These are phyloP conservation scores for Ascobolus immersus DNA, from an alignment of 495 filamentous ascomycete genomes.

Conservation along the genomic window DNA sequence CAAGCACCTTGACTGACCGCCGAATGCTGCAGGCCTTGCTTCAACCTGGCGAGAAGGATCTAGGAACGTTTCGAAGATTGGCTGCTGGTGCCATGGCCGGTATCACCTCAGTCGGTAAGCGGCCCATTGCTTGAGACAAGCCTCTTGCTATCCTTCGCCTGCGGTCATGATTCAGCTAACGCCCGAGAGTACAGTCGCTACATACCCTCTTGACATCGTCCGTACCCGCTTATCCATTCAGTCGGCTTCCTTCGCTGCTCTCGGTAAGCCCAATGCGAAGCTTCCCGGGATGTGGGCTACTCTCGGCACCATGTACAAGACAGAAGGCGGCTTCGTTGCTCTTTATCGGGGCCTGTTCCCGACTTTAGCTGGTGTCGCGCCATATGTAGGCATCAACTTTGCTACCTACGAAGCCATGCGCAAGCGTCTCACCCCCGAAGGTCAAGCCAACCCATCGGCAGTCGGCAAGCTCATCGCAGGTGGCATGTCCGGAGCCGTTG, in stretches of 20 bases:
- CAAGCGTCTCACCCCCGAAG: slow-evolving; percentile 62
- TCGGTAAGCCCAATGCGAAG: slow-evolving; percentile 32
- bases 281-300: slow-evolving; percentile 85
- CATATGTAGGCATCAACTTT: slow-evolving; percentile 88
- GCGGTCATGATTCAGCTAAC: background rate
- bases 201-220: slow-evolving; percentile 79
- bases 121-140: slow-evolving; percentile 6
- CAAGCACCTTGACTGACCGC: background rate
- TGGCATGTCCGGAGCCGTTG: slow-evolving; percentile 79
- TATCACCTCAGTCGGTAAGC: slow-evolving; percentile 72
- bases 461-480: slow-evolving; percentile 66
- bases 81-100: slow-evolving; percentile 52
- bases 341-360: slow-evolving; percentile 83
- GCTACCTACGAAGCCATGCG: slow-evolving; percentile 87
- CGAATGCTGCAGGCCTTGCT: slow-evolving; percentile 7
- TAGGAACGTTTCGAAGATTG: slow-evolving; percentile 10
- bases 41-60: slow-evolving; percentile 9
- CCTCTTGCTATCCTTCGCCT: background rate
- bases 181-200: slow-evolving; percentile 20
- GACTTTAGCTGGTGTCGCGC: slow-evolving; percentile 83
- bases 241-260: slow-evolving; percentile 69
- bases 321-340: slow-evolving; percentile 59
- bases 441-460: slow-evolving; percentile 56
- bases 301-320: slow-evolving; percentile 61
- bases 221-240: slow-evolving; percentile 88